Evolutionary conservation across 164 flowering plant species (phyloP).

Genomic region (Paratinospora sagittata): DNA sequence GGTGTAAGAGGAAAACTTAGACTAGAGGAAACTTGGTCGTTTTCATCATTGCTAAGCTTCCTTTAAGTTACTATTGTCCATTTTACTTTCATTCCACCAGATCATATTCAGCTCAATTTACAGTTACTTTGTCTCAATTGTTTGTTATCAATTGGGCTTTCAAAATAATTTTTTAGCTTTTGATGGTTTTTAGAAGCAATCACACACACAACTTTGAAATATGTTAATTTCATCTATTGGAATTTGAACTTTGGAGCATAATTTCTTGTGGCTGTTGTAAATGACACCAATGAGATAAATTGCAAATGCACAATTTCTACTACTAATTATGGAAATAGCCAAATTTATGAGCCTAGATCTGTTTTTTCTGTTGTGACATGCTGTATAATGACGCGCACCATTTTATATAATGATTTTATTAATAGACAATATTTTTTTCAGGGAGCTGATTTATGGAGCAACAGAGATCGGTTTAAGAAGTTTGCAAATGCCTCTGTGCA

Average conservation of each 20-base stretch:
- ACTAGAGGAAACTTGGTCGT: not conserved
- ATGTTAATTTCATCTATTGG: too few species aligned
- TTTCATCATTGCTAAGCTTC: not conserved
- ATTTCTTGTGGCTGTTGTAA: not conserved
- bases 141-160: too few species aligned
- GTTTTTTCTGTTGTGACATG: not conserved
- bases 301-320: not conserved
- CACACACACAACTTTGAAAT: too few species aligned
- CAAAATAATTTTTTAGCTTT: too few species aligned
- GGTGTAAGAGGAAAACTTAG: not conserved
- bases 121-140: too few species aligned
- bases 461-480: conserved; percentile 58
- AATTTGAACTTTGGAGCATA: not conserved
- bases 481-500: conserved; percentile 78
- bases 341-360: not conserved
- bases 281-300: not conserved
- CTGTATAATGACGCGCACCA: too few species aligned
- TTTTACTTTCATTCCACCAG: not conserved
- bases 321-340: not conserved
- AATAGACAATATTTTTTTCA: conserved; percentile 16
- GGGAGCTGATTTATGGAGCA: conserved; percentile 89
- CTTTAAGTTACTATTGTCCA: not conserved
- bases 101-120: not conserved
- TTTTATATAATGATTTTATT: not conserved
- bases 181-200: too few species aligned